Percentiles rank a stretch among this genome's conserved stretches.
Evolutionary conservation across 176 grass and related monocot species (phyloP).

Genomic region (Chrysopogon serrulatus): DNA sequence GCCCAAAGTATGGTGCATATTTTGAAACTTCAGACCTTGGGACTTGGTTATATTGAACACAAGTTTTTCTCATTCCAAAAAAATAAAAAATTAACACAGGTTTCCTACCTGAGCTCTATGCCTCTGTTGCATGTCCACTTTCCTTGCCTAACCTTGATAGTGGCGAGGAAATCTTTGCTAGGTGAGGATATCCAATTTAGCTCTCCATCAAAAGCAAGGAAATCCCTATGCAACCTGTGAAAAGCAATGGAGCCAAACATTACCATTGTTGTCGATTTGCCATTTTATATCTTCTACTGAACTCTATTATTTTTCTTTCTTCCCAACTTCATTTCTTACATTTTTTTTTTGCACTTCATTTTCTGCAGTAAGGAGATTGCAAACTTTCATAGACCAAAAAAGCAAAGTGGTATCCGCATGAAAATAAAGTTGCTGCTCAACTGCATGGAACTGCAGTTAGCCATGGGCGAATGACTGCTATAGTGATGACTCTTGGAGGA

Average conservation of each 20-base stretch:
- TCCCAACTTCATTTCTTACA: neutral
- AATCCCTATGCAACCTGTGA: neutral
- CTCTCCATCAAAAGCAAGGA: neutral
- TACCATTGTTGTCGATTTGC: neutral
- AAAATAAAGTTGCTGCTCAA: constrained; percentile 70
- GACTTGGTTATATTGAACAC: too few species aligned
- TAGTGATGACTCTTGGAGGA: constrained; percentile 79
- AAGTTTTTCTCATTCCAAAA: too few species aligned
- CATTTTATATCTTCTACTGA: neutral
- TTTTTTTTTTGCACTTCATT: neutral
- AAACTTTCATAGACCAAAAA: constrained; percentile 87
- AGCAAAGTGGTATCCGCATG: constrained; percentile 82
- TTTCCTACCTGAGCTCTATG: neutral
- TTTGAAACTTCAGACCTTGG: neutral
- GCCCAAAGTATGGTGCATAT: neutral
- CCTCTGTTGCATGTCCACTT: neutral
- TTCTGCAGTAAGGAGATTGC: constrained; percentile 75
- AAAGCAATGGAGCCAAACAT: neutral
- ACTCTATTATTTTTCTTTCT: too few species aligned
- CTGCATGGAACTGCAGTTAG: constrained; percentile 45
- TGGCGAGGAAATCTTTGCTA: neutral
- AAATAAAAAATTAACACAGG: too few species aligned
- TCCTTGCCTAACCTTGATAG: neutral
- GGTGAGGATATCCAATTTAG: neutral
- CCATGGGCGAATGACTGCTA: constrained; percentile 65